A percentile compares a stretch with the other conserved stretches of the same genome.
These are phyloP conservation scores for Salix udensis DNA, from an alignment of 345 rosid genomes.

Conservation along the genomic window DNA sequence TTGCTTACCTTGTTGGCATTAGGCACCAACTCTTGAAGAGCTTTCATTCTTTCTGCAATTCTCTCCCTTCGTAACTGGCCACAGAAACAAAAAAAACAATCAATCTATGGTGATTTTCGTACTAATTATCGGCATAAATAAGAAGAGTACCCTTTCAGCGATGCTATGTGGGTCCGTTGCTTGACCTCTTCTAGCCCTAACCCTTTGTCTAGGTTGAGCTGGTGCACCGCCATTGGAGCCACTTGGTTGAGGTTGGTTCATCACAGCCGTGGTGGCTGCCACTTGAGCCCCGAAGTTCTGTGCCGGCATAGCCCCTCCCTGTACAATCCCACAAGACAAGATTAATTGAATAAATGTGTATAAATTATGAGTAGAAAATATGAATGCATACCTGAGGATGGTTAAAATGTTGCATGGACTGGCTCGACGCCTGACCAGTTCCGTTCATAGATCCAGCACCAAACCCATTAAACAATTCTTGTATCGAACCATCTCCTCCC, in stretches of 20 bases:
- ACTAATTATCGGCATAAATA: no score
- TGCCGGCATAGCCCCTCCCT: slow-evolving; percentile 29
- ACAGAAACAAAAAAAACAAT: not conserved
- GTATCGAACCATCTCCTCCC: slow-evolving; percentile 46
- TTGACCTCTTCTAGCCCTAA: slow-evolving; percentile 97
- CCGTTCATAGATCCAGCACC: slow-evolving; percentile 54
- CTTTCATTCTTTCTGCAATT: slow-evolving; percentile 97
- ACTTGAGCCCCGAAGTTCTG: slow-evolving; percentile 34
- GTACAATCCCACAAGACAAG: not conserved
- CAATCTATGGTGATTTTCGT: no score
- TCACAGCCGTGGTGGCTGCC: slow-evolving; percentile 28
- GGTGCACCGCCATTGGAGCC: slow-evolving; percentile 55
- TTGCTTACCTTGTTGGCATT: slow-evolving; percentile 83
- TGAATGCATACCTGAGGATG: slow-evolving; percentile 40
- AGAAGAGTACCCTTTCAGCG: slow-evolving; percentile 67
- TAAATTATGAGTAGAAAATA: not conserved
- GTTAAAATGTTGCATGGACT: slow-evolving; percentile 47
- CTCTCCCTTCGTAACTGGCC: slow-evolving; percentile 87
- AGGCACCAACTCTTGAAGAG: slow-evolving; percentile 95
- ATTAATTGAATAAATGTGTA: not conserved
- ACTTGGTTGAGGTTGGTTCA: slow-evolving; percentile 43
- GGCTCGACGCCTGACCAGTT: slow-evolving; percentile 26
- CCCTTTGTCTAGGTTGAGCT: slow-evolving; percentile 67
- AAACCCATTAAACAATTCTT: slow-evolving; percentile 56
- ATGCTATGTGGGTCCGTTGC: slow-evolving; percentile 99